These are phyloP conservation scores for Aspergillus texensis DNA, from an alignment of 2,329 filamentous ascomycete species.

Conservation along the genomic window DNA sequence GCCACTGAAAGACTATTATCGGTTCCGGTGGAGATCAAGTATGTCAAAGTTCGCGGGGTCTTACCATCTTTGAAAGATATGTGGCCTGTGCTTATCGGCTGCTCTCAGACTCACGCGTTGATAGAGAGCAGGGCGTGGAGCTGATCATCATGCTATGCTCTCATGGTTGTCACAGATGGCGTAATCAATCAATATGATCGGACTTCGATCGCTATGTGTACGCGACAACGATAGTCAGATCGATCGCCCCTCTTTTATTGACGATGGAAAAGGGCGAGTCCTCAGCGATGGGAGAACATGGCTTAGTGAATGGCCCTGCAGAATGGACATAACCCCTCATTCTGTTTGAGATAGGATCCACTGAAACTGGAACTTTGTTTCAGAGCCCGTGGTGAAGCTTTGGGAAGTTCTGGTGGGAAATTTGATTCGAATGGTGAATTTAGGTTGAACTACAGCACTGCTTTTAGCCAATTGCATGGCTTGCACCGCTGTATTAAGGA, in stretches of 20 bases:
- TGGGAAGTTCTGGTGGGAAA: too few species aligned
- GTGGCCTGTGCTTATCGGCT: background rate
- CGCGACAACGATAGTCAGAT: background rate
- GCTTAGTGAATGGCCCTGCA: too few species aligned
- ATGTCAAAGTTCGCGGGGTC: background rate
- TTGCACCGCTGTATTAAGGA: too few species aligned
- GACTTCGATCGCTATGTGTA: background rate
- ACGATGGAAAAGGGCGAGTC: background rate
- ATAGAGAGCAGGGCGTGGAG: background rate
- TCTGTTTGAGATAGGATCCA: too few species aligned
- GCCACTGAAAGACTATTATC: background rate
- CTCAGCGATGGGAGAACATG: too few species aligned
- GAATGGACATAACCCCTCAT: too few species aligned
- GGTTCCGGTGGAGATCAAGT: background rate
- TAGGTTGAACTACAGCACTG: too few species aligned
- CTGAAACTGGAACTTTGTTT: too few species aligned
- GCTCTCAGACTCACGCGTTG: background rate
- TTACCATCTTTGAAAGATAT: background rate
- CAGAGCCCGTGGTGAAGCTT: too few species aligned
- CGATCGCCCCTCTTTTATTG: background rate
- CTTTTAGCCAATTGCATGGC: too few species aligned
- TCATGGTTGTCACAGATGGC: background rate
- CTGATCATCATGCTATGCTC: background rate
- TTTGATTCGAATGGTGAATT: too few species aligned
- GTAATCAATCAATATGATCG: background rate